phyloP scores from a whole-genome alignment of 2,329 filamentous ascomycete genomes.

The Arthroderma sp. region DNA sequence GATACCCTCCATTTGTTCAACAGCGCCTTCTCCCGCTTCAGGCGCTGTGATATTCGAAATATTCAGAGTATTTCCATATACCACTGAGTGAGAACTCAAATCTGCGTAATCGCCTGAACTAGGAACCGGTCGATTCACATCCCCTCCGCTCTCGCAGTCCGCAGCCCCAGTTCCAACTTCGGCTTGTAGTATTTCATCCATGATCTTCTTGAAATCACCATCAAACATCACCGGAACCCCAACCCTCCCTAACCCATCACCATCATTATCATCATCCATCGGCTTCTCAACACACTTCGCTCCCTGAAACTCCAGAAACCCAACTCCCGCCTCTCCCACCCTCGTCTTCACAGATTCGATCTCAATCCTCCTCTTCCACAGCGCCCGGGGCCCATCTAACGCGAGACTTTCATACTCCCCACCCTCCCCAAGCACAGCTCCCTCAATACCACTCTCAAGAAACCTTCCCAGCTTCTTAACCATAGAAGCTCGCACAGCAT shows the following conservation, averaged over 20 bases:
- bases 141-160: too few relatives aligned
- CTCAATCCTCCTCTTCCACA: constrained; percentile 61
- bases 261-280: constrained; percentile 12
- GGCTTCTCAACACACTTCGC: constrained; percentile 42
- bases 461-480: constrained; percentile 44
- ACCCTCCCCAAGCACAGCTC: constrained; percentile 75
- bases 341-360: constrained; percentile 45
- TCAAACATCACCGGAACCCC: constrained; percentile 55
- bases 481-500: constrained; percentile 33
- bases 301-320: constrained; percentile 52
- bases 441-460: constrained; percentile 44
- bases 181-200: constrained; percentile 15
- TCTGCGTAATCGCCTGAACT: too few relatives aligned
- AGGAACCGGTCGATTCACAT: too few relatives aligned
- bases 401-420: constrained; percentile 94
- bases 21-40: constrained; percentile 25
- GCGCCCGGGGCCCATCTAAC: constrained; percentile 56
- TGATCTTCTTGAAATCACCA: constrained; percentile 38
- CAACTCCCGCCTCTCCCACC: constrained; percentile 60
- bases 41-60: constrained; percentile 27
- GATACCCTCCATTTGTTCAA: constrained; percentile 29
- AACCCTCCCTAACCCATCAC: constrained; percentile 14
- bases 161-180: too few relatives aligned
- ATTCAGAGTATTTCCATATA: constrained; percentile 18
- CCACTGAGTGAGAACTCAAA: background rate